phyloP scores from a whole-genome alignment of 805 yeast genomes.

The Cyberlindnera americana region DNA sequence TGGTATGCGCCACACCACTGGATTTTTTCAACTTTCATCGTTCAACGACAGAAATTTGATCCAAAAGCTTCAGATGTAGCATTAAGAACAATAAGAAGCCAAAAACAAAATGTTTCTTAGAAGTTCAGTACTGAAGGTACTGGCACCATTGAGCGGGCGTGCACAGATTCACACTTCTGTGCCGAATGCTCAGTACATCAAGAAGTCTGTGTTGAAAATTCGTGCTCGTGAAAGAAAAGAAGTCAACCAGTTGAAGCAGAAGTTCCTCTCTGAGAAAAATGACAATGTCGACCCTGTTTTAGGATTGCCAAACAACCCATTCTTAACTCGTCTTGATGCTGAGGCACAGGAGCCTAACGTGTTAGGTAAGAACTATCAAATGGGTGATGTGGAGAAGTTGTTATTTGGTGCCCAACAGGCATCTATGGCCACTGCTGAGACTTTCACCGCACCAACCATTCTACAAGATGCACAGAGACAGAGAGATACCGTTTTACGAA shows the following conservation, averaged over 20 bases:
- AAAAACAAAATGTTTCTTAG: constrained; percentile 9
- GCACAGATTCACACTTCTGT: constrained; percentile 4
- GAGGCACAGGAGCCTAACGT: constrained; percentile 64
- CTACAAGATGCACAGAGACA: constrained; percentile 49
- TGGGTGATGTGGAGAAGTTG: constrained; percentile 69
- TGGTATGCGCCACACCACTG: constrained; percentile 5
- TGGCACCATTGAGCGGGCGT: constrained; percentile 9
- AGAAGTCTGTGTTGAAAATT: constrained; percentile 26
- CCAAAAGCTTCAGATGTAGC: background rate
- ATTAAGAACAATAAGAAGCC: background rate
- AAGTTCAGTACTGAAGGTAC: constrained; percentile 12
- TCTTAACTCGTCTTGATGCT: constrained; percentile 62
- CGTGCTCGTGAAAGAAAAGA: constrained; percentile 26
- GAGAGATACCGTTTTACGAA: constrained; percentile 65
- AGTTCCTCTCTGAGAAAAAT: constrained; percentile 24
- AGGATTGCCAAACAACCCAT: constrained; percentile 65
- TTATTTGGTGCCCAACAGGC: constrained; percentile 69
- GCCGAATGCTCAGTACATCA: constrained; percentile 9
- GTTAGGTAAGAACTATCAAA: constrained; percentile 55
- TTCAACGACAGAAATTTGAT: background rate
- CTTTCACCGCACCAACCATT: constrained; percentile 22
- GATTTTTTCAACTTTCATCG: constrained; percentile 8
- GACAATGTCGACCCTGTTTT: constrained; percentile 69
- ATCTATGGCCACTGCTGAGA: constrained; percentile 39
- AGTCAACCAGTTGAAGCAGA: constrained; percentile 26